Evolutionary conservation across 148 eudicot species (phyloP).

Genomic region (Silene uniflora): DNA sequence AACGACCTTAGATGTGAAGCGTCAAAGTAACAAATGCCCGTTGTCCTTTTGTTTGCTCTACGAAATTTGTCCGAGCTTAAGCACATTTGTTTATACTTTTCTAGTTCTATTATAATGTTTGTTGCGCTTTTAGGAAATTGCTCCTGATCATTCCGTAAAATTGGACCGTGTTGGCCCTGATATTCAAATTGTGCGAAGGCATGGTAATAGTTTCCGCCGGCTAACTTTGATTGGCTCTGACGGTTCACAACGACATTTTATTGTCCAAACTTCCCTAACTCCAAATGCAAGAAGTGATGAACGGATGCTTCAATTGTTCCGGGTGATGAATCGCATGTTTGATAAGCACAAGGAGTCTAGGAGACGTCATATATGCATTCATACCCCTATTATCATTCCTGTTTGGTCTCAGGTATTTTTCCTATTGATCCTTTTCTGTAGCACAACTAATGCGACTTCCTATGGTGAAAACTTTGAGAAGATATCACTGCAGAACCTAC

Average conservation of each 20-base stretch:
- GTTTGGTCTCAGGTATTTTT: conserved; percentile 93
- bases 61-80: no score
- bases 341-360: conserved; percentile 98
- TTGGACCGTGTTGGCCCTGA: conserved; percentile 95
- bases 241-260: conserved; percentile 97
- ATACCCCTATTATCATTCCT: conserved; percentile 93
- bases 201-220: conserved; percentile 95
- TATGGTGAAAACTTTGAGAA: neutral
- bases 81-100: neutral
- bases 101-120: neutral
- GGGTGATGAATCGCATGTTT: conserved; percentile 93
- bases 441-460: neutral
- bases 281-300: conserved; percentile 99
- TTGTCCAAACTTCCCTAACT: conserved; percentile 87
- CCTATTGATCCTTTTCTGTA: neutral
- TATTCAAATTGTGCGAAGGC: conserved; percentile 90
- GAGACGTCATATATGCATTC: conserved; percentile 83
- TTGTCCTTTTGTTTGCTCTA: no score
- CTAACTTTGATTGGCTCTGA: conserved; percentile 97
- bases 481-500: neutral
- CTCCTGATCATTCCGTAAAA: conserved; percentile 98
- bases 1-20: no score
- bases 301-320: conserved; percentile 95
- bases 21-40: no score
- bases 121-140: conserved; percentile 54